Percentiles rank a stretch among this genome's conserved stretches.
Conservation (phyloP, 2,329 filamentous ascomycete species). For the Pyrenophora tritici-repentis region DNA sequence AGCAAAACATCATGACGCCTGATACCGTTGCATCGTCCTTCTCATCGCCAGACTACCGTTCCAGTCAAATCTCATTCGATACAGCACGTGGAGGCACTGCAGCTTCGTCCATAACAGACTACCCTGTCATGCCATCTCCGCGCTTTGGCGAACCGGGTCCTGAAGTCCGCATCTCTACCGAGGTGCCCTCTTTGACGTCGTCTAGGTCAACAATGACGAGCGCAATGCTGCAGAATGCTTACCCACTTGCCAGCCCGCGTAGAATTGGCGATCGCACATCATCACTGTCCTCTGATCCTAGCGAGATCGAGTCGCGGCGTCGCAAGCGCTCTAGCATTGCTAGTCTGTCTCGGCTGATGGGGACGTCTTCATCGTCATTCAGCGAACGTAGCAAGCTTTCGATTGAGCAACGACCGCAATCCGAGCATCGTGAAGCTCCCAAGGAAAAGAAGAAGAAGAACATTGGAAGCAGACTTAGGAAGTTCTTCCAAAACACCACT, state of each 20-base stretch:
- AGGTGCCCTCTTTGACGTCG: slow-evolving; percentile 75
- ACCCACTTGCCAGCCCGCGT: slow-evolving; percentile 47
- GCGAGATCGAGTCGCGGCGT: slow-evolving; percentile 57
- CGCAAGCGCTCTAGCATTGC: slow-evolving; percentile 76
- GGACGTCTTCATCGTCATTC: slow-evolving; percentile 62
- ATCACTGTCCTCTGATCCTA: slow-evolving; percentile 49
- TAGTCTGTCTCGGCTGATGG: slow-evolving; percentile 76
- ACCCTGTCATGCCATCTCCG: slow-evolving; percentile 71
- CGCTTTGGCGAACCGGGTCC: slow-evolving; percentile 75
- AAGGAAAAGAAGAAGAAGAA: slow-evolving; percentile 70
- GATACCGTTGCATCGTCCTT: slow-evolving; percentile 63
- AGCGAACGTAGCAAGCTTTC: slow-evolving; percentile 76
- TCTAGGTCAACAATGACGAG: slow-evolving; percentile 77
- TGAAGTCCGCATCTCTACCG: slow-evolving; percentile 72
- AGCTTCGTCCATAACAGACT: slow-evolving; percentile 73
- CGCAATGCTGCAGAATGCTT: slow-evolving; percentile 63
- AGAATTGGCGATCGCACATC: slow-evolving; percentile 50
- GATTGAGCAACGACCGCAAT: slow-evolving; percentile 61
- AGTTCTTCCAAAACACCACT: slow-evolving; percentile 67
- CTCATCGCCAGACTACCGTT: slow-evolving; percentile 68
- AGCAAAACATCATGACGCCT: slow-evolving; percentile 65
- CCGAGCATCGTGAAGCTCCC: slow-evolving; percentile 61
- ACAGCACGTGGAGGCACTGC: slow-evolving; percentile 75
- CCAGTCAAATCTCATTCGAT: slow-evolving; percentile 68
- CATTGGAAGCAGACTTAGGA: slow-evolving; percentile 70